phyloP scores from a whole-genome alignment of 2,329 filamentous ascomycete genomes.

The Fusarium sp. region DNA sequence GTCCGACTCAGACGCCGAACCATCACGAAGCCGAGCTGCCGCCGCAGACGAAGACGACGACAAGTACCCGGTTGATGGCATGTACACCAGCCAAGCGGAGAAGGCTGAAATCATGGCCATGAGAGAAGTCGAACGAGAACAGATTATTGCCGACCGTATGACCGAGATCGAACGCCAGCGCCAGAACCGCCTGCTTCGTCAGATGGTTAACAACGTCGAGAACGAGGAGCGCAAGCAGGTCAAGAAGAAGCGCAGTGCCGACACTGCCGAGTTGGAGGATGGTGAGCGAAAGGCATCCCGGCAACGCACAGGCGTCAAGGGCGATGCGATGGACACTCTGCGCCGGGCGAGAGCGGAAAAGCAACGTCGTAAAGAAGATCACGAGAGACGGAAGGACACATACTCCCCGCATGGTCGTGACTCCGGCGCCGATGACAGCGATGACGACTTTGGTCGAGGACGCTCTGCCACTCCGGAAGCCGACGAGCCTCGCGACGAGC shows the following conservation, averaged over 20 bases:
- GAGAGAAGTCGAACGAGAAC: constrained; percentile 92
- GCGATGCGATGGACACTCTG: constrained; percentile 78
- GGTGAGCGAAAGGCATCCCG: constrained; percentile 80
- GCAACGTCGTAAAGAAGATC: constrained; percentile 65
- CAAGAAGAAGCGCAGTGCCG: constrained; percentile 83
- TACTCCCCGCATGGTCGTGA: constrained; percentile 54
- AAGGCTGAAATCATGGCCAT: constrained; percentile 86
- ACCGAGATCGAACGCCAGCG: constrained; percentile 85
- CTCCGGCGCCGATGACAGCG: constrained; percentile 75
- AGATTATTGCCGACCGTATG: constrained; percentile 89
- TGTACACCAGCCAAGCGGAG: constrained; percentile 82
- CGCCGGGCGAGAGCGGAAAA: constrained; percentile 76
- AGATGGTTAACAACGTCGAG: constrained; percentile 79
- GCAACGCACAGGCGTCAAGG: constrained; percentile 70
- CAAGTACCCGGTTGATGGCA: constrained; percentile 89
- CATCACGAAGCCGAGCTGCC: constrained; percentile 60
- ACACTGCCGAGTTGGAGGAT: constrained; percentile 84
- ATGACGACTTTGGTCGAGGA: constrained; percentile 81
- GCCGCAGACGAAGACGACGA: constrained; percentile 71
- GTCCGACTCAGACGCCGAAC: constrained; percentile 77
- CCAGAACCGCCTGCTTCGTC: constrained; percentile 86
- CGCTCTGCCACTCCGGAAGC: constrained; percentile 71
- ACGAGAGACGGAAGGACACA: constrained; percentile 73
- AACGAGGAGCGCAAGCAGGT: constrained; percentile 70
- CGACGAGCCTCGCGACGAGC: constrained; percentile 78